Base-by-base conservation (phyloP, 2,329 filamentous ascomycete species). In the Diplodia scrobiculata region DNA sequence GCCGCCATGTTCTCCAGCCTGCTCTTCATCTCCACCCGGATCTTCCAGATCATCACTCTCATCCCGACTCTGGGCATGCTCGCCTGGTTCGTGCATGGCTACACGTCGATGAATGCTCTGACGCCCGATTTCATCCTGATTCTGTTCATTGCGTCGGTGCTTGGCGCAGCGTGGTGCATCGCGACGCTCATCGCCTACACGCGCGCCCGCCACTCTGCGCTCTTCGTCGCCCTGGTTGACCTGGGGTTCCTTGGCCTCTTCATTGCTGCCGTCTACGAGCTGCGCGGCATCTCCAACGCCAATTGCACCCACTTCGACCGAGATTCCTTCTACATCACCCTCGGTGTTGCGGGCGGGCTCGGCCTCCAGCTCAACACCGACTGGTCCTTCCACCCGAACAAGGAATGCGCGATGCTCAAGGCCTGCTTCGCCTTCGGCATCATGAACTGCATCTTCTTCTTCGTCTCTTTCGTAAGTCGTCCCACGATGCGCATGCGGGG, bases 371-470 rank as follows among this genome's bases (percentile, higher is more conserved):
- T 78, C 34, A 76, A 84, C 41, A 83, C 79, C 66, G 73, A 73
- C 9, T 79, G 86, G 67, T 77, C 83, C 50, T 74, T 88, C 48
- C 77, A 84, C 63, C 77, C 88, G 45, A 84, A 91, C 78, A 94
- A 94, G 83, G 86, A 87, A 5, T 98, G 94, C 79, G 86, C 89
- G 59, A 95, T 97, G 91, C 86, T 97, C 74, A 98, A 97, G 85
- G 90, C 93, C 0, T 85, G 83, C 70, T 98, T 92, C 79, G 94
- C 92, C 2, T 88, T 97, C 71, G 92, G 86, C 58, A 97, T 98
- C 77, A 96, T 97, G 84, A 91, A 95, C 77, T 82, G 83, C 70
- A 81, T 95, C 69, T 89, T 93, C 75, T 97, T 96, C 80, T 88
- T 89, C 76, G 81, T 89, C 74, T 95, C 91, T 3, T 85, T 87